Percentiles rank a stretch among this genome's conserved stretches.
Conservation (phyloP, 2,329 filamentous ascomycete genomes). For the Dactylonectria estremocensis region DNA sequence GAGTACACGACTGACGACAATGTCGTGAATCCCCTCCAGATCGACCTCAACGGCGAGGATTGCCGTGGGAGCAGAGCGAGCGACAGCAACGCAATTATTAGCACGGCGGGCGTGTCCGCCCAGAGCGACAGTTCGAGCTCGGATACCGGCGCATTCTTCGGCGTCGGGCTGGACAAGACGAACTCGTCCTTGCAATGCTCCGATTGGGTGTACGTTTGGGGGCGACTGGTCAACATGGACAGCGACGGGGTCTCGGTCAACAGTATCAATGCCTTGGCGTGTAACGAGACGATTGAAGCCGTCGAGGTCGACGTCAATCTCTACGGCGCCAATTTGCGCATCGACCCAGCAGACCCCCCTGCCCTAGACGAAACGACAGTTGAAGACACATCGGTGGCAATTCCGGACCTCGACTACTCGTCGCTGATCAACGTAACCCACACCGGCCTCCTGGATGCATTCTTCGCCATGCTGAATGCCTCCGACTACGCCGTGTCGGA, state of each 20-base stretch:
- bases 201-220: slow-evolving; percentile 56
- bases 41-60: slow-evolving; percentile 43
- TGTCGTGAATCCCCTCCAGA: slow-evolving; percentile 40
- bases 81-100: slow-evolving; percentile 39
- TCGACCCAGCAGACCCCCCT: slow-evolving; percentile 51
- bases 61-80: slow-evolving; percentile 33
- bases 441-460: slow-evolving; percentile 51
- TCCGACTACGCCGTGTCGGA: slow-evolving; percentile 53
- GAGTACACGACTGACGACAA: slow-evolving; percentile 34
- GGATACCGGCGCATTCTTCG: slow-evolving; percentile 34
- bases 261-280: slow-evolving; percentile 53
- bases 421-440: slow-evolving; percentile 48
- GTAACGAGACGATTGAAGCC: slow-evolving; percentile 56
- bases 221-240: slow-evolving; percentile 45
- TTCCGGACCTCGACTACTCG: slow-evolving; percentile 50
- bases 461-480: slow-evolving; percentile 54
- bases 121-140: not conserved
- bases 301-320: slow-evolving; percentile 45
- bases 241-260: slow-evolving; percentile 47
- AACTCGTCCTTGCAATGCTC: slow-evolving; percentile 46
- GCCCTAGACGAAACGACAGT: slow-evolving; percentile 43
- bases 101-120: slow-evolving; percentile 25
- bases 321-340: slow-evolving; percentile 42
- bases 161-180: slow-evolving; percentile 39
- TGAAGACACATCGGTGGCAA: slow-evolving; percentile 38